A percentile compares a stretch with the other conserved stretches of the same genome.
Evolutionary conservation across 805 yeast genomes (phyloP).

Genomic region (Kluyveromyces lactis): DNA sequence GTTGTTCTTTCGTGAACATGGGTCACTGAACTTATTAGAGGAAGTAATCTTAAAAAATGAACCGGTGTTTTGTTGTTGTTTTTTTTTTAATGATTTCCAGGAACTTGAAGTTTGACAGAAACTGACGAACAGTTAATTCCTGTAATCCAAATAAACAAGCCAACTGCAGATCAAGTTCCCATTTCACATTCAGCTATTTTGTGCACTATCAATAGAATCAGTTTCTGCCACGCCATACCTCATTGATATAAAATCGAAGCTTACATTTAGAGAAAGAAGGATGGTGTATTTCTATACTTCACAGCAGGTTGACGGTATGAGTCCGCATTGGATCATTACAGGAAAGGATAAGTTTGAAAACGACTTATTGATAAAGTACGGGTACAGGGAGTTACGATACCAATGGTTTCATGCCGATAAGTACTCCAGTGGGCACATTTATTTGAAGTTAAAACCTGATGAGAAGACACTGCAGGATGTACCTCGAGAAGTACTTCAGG

Average conservation of each 20-base stretch:
- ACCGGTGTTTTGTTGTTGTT: too few relatives aligned
- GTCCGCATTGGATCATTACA: conserved; percentile 32
- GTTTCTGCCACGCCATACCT: too few relatives aligned
- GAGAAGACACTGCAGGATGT: conserved; percentile 41
- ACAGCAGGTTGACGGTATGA: conserved; percentile 11
- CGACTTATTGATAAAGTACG: conserved; percentile 50
- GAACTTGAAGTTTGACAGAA: too few relatives aligned
- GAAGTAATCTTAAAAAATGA: too few relatives aligned
- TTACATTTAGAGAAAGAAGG: not conserved
- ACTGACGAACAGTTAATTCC: too few relatives aligned
- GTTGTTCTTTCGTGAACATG: too few relatives aligned
- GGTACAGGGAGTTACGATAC: conserved; percentile 46
- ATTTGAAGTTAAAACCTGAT: conserved; percentile 44
- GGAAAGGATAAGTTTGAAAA: conserved; percentile 73
- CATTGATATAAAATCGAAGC: not conserved
- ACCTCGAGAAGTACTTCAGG: conserved; percentile 43
- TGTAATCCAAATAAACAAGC: too few relatives aligned
- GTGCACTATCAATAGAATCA: too few relatives aligned
- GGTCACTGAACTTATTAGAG: too few relatives aligned
- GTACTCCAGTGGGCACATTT: conserved; percentile 69
- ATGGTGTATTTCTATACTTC: conserved; percentile 27
- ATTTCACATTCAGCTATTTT: too few relatives aligned
- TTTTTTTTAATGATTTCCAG: too few relatives aligned
- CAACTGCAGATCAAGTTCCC: too few relatives aligned
- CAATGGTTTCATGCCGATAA: conserved; percentile 81